These are phyloP conservation scores for Leucocoprinus sp. DNA, from an alignment of 768 basidiomycete genomes.

Conservation along the genomic window DNA sequence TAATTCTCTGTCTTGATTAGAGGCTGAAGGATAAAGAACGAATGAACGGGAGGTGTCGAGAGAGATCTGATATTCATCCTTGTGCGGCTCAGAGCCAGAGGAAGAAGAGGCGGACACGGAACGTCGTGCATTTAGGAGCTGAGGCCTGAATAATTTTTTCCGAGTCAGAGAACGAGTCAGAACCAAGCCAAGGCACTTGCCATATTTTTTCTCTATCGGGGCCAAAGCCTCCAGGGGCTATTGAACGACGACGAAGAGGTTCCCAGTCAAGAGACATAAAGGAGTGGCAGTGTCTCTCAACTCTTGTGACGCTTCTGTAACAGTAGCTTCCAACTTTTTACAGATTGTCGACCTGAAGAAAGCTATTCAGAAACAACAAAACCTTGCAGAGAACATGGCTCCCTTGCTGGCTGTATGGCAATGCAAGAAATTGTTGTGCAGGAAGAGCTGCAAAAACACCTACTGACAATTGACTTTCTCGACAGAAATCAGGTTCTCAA, in stretches of 20 bases:
- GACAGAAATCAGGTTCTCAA: too few relatives aligned
- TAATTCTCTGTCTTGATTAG: slow-evolving; percentile 28
- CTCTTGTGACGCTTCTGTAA: too few relatives aligned
- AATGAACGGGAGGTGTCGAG: slow-evolving; percentile 92
- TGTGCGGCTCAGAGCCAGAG: slow-evolving; percentile 31
- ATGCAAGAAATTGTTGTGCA: too few relatives aligned
- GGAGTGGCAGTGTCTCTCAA: too few relatives aligned
- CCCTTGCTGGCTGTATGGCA: too few relatives aligned
- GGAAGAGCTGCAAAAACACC: too few relatives aligned
- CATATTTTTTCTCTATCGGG: slow-evolving; percentile 46
- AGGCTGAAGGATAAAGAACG: slow-evolving; percentile 63
- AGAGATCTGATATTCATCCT: slow-evolving; percentile 79
- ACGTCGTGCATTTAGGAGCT: slow-evolving; percentile 18
- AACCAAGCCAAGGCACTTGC: slow-evolving; percentile 25
- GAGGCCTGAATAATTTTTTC: slow-evolving; percentile 15
- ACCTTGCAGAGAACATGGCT: too few relatives aligned
- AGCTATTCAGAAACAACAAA: too few relatives aligned
- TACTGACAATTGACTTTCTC: too few relatives aligned
- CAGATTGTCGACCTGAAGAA: too few relatives aligned
- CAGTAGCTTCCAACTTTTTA: too few relatives aligned
- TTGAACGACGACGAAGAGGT: slow-evolving; percentile 35
- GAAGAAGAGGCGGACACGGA: slow-evolving; percentile 5
- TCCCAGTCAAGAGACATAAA: slow-evolving; percentile 31
- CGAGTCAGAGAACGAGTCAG: neutral
- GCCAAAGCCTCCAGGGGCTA: slow-evolving; percentile 60